Conservation (phyloP, 345 rosid genomes). For the Populus euphratica region DNA sequence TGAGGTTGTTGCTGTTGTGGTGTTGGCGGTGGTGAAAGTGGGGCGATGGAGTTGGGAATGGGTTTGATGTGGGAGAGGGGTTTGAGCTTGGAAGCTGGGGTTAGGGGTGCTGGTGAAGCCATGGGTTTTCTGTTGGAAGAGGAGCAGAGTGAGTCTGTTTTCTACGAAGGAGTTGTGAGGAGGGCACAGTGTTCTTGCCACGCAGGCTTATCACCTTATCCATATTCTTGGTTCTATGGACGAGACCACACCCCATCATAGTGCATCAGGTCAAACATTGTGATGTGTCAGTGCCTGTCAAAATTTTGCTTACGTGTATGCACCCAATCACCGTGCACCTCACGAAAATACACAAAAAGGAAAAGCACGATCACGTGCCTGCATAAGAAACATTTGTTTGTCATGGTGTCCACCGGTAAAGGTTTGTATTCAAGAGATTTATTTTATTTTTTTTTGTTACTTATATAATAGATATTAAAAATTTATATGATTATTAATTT, state of each 20-base stretch:
- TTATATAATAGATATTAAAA: too few species aligned
- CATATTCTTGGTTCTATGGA: conserved; percentile 30
- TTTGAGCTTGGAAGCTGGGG: conserved; percentile 46
- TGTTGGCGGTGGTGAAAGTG: not conserved
- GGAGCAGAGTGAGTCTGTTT: not conserved
- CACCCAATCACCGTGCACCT: too few species aligned
- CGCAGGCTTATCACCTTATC: conserved; percentile 97
- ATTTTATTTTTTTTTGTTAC: too few species aligned
- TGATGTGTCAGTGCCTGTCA: not conserved
- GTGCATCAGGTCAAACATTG: not conserved
- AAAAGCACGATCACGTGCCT: too few species aligned
- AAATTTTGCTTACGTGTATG: too few species aligned
- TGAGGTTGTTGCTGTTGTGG: conserved; percentile 16
- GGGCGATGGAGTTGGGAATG: conserved; percentile 15
- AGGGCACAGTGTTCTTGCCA: conserved; percentile 43
- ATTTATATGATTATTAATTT: too few species aligned
- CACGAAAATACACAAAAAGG: too few species aligned
- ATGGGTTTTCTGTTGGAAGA: conserved; percentile 27
- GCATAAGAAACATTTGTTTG: too few species aligned
- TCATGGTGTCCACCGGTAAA: too few species aligned
- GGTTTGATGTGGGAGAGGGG: conserved; percentile 26
- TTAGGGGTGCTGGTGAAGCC: conserved; percentile 70
- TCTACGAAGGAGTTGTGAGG: not conserved
- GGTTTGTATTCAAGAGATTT: too few species aligned
- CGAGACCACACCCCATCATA: conserved; percentile 20